Evolutionary conservation across 176 grass and related monocot genomes (phyloP), one percentile per base, ranked within the genome.

Genomic region (Eragrostis curvula): DNA sequence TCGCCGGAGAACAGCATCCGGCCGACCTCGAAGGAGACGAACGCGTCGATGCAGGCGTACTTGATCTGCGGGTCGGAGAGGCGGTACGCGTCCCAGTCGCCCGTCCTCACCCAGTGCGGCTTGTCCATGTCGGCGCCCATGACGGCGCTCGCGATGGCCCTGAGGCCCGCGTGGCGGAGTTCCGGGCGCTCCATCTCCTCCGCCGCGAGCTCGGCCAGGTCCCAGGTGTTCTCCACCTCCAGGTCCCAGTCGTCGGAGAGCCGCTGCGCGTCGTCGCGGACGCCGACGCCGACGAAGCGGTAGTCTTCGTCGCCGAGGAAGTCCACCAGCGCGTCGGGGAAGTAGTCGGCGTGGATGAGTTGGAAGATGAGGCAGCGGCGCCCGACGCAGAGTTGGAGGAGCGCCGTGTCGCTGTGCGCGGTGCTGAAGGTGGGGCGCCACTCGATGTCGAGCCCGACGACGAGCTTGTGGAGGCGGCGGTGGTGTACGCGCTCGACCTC

Each of bases 31-130:
- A 88, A 94, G 23, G 92, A 91, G 24, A 83, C 43, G 68, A 88
- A 94, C 0, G 92, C 83, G 29, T 94, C 92, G 39, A 56, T 66
- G 73, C 40, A 68, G 21, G 85, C 92, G 78, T 94, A 91, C 10
- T 27, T 12, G 17, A 94, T 70, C 79, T 94, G 92, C 8, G 67
- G 23, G 18, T 0, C 0, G n/a, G 68, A 50, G 27, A 93, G 91
- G 7, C 36, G 0, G 18, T 17, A 7, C 0, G 27, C 41, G n/a
- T 85, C 88, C 91, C 88, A 93, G 39, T 5, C 21, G 17, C 91
- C 79, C 7, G 45, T 20, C 70, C 25, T 79, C 44, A 90, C 79
- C 15, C 28, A 0, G 5, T 15, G 28, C 16, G 85, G 72, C 53
- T 94, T 90, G 18, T 25, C 29, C 66, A 88, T 1, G 71, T 7